These are phyloP conservation scores for Incumbomyces delicatus DNA, from an alignment of 2,329 filamentous ascomycete genomes.

Conservation along the genomic window DNA sequence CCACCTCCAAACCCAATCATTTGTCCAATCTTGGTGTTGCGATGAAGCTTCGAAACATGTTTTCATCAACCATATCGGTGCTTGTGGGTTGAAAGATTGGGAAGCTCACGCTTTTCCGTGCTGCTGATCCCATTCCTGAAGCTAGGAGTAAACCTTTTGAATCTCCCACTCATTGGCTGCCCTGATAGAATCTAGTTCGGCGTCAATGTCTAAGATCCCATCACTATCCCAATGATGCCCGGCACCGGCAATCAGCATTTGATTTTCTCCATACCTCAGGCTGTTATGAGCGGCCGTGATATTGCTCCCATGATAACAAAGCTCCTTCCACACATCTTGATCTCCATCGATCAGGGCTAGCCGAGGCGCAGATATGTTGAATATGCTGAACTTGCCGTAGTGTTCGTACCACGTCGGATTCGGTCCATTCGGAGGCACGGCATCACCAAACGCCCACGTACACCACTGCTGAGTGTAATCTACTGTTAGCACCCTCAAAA, in stretches of 20 bases:
- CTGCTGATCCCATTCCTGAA: no score
- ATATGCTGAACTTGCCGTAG: slow-evolving; percentile 43
- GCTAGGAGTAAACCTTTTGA: no score
- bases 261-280: slow-evolving; percentile 35
- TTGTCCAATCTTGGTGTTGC: no score
- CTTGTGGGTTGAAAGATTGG: no score
- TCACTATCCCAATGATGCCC: no score
- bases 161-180: no score
- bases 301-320: slow-evolving; percentile 42
- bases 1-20: no score
- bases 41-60: no score
- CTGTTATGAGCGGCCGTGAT: slow-evolving; percentile 24
- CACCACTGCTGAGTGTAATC: slow-evolving; percentile 49
- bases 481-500: slow-evolving; percentile 39
- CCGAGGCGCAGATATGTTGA: slow-evolving; percentile 37
- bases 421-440: slow-evolving; percentile 33
- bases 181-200: no score
- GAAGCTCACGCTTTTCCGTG: no score
- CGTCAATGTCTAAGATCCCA: no score
- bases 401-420: slow-evolving; percentile 34
- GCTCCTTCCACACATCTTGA: slow-evolving; percentile 44
- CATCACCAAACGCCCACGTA: slow-evolving; percentile 42
- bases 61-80: no score
- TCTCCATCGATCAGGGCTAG: slow-evolving; percentile 45
- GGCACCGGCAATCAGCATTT: slow-evolving; percentile 41